Conservation (phyloP, 768 basidiomycete species). For the Hirschioporus abietinus region DNA sequence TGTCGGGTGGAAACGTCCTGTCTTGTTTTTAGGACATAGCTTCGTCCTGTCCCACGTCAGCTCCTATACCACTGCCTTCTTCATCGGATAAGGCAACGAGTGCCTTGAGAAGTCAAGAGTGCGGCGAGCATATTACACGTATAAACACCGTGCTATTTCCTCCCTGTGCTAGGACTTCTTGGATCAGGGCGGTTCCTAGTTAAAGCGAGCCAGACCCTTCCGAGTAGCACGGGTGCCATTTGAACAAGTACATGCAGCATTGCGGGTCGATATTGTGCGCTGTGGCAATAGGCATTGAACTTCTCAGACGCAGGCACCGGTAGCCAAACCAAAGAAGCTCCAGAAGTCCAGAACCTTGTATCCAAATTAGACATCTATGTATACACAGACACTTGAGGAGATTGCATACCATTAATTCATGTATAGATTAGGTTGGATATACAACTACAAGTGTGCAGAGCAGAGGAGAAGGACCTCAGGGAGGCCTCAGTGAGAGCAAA, state of each 20-base stretch:
- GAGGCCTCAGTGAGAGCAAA: no score
- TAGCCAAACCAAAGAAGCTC: background rate
- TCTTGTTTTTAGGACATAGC: background rate
- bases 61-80: background rate
- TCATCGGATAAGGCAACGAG: background rate
- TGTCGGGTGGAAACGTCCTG: background rate
- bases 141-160: background rate
- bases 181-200: background rate
- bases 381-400: background rate
- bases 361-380: background rate
- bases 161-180: background rate
- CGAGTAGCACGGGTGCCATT: background rate
- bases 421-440: no score
- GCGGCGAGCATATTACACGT: background rate
- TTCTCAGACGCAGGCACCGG: background rate
- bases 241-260: background rate
- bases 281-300: background rate
- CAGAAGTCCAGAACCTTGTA: background rate
- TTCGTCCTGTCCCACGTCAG: background rate
- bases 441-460: no score
- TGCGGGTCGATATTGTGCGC: background rate
- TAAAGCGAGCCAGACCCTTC: background rate
- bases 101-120: background rate
- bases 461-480: no score
- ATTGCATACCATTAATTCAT: no score